Conservation (phyloP, 805 yeast species). For the Metschnikowia anglica region DNA sequence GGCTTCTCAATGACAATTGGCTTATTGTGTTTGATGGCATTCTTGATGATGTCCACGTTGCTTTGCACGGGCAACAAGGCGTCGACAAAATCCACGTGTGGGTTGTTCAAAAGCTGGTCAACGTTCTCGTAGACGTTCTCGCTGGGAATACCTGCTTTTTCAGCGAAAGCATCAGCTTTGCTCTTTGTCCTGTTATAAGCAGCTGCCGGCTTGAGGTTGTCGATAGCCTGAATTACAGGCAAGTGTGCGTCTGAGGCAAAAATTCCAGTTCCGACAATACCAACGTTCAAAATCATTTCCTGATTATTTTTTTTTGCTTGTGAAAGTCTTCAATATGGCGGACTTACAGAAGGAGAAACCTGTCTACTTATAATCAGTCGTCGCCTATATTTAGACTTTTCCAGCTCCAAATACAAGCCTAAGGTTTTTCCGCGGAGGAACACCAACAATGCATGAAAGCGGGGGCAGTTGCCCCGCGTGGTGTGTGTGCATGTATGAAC, state of each 20-base stretch:
- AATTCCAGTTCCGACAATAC: conserved; percentile 79
- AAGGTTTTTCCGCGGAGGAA: too few species aligned
- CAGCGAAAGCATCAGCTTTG: conserved; percentile 81
- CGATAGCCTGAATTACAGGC: conserved; percentile 61
- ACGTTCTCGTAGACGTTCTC: conserved; percentile 56
- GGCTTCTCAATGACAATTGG: conserved; percentile 89
- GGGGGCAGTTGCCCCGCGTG: conserved; percentile 11
- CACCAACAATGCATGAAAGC: conserved; percentile 7
- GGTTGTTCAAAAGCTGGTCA: conserved; percentile 65
- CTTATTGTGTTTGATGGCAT: conserved; percentile 71
- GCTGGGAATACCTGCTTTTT: conserved; percentile 50
- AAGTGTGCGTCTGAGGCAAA: conserved; percentile 84
- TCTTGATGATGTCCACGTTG: conserved; percentile 65
- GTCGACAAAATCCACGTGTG: conserved; percentile 73
- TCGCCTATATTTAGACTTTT: background rate
- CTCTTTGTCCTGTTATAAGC: conserved; percentile 80
- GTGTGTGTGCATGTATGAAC: too few species aligned
- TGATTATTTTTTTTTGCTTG: background rate
- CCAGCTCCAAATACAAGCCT: background rate
- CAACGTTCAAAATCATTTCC: conserved; percentile 47
- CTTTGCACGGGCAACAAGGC: conserved; percentile 86
- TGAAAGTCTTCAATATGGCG: background rate
- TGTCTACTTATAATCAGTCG: conserved; percentile 2
- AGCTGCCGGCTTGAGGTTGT: conserved; percentile 58
- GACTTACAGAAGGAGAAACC: background rate